Percentiles rank a stretch among this genome's conserved stretches.
Evolutionary conservation across 2,329 filamentous ascomycete species (phyloP).

Genomic region (Ceratocystis variospora): DNA sequence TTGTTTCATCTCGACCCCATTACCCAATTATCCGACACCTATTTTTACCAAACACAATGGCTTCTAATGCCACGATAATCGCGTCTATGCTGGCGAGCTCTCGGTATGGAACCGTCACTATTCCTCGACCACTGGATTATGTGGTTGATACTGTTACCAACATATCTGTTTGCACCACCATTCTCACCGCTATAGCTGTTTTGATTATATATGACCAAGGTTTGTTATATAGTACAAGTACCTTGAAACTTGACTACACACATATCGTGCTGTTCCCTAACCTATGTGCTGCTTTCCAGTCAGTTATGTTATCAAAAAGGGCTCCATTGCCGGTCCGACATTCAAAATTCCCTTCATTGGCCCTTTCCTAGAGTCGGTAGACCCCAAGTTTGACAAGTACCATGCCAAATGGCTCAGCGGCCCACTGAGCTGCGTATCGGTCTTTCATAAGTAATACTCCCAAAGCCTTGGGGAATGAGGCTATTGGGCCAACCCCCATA

Average conservation of each 20-base stretch:
- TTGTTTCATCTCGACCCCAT: neutral
- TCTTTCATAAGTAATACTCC: slow-evolving; percentile 79
- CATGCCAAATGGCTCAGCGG: slow-evolving; percentile 85
- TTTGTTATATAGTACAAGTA: slow-evolving; percentile 33
- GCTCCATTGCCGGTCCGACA: slow-evolving; percentile 57
- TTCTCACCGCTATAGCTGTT: slow-evolving; percentile 55
- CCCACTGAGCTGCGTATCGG: slow-evolving; percentile 86
- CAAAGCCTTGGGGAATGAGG: no score
- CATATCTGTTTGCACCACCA: slow-evolving; percentile 24
- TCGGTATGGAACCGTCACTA: slow-evolving; percentile 34
- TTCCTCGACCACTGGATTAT: slow-evolving; percentile 44
- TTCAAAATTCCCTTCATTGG: slow-evolving; percentile 81
- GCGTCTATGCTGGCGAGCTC: slow-evolving; percentile 54
- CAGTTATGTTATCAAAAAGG: slow-evolving; percentile 61
- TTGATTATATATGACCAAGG: slow-evolving; percentile 80
- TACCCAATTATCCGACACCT: neutral
- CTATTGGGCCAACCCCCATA: neutral
- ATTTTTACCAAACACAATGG: slow-evolving; percentile 18
- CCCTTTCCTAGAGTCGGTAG: slow-evolving; percentile 84
- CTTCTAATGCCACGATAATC: slow-evolving; percentile 49
- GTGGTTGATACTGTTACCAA: slow-evolving; percentile 42
- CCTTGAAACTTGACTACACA: neutral
- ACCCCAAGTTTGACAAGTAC: slow-evolving; percentile 86
- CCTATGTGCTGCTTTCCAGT: slow-evolving; percentile 34
- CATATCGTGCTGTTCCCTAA: neutral